phyloP scores from a whole-genome alignment of 2,329 filamentous ascomycete species.

The Epichloe sibirici region DNA sequence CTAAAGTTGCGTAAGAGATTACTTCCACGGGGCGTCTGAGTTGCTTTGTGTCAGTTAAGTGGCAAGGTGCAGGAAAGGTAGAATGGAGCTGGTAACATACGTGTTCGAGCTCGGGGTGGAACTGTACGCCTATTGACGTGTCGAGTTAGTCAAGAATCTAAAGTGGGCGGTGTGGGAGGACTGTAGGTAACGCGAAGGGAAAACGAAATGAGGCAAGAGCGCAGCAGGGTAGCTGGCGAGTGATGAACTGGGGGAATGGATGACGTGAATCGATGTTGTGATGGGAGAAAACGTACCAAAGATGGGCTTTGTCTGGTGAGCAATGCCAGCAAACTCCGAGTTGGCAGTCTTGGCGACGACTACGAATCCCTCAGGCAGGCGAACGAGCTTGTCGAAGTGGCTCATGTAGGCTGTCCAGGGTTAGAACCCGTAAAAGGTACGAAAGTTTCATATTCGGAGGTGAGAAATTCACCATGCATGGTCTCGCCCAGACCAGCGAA shows the following conservation, averaged over 20 bases:
- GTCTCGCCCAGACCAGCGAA: conserved; percentile 64
- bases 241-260: neutral
- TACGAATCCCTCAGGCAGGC: conserved; percentile 60
- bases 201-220: neutral
- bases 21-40: conserved; percentile 41
- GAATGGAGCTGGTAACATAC: conserved; percentile 5
- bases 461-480: conserved; percentile 32
- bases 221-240: neutral
- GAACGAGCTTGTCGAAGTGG: conserved; percentile 74
- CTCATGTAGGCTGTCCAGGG: conserved; percentile 57
- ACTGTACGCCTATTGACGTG: conserved; percentile 50
- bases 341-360: conserved; percentile 65
- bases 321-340: conserved; percentile 69
- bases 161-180: too few relatives aligned
- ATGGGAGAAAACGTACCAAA: conserved; percentile 21
- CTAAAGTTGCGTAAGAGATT: conserved; percentile 73
- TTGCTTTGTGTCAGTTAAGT: neutral
- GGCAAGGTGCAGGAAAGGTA: neutral
- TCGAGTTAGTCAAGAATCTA: conserved; percentile 1
- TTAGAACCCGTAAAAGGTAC: neutral
- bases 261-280: neutral
- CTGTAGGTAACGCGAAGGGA: too few relatives aligned
- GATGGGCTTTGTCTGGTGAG: conserved; percentile 55
- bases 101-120: conserved; percentile 66
- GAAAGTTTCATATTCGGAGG: neutral